phyloP scores from a whole-genome alignment of 306 rosid genomes.

The Rosa rugosa region DNA sequence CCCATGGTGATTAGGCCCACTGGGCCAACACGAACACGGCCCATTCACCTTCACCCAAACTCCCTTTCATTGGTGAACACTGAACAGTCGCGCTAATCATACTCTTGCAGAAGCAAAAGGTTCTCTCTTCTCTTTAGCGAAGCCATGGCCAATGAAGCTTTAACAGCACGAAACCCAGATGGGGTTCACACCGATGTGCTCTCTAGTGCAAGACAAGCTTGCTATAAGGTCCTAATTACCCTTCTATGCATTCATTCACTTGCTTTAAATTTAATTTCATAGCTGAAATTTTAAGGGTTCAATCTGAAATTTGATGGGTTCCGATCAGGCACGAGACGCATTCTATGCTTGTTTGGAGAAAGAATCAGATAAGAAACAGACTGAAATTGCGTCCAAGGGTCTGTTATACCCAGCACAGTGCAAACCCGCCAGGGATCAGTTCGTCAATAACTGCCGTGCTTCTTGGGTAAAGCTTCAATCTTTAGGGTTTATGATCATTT shows the following conservation, averaged over 20 bases:
- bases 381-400: conserved; percentile 91
- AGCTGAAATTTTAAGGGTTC: not conserved
- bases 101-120: not conserved
- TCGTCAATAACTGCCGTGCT: conserved; percentile 70
- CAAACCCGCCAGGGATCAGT: conserved; percentile 53
- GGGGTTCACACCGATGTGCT: conserved; percentile 67
- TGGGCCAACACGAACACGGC: not conserved
- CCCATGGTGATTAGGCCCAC: not conserved
- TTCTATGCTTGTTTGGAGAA: conserved; percentile 80
- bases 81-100: not conserved
- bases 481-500: not conserved
- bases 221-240: conserved; percentile 60
- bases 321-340: conserved; percentile 76
- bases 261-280: not conserved
- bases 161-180: conserved; percentile 45
- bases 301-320: conserved; percentile 24
- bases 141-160: conserved; percentile 64
- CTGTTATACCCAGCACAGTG: conserved; percentile 79
- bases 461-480: conserved; percentile 64
- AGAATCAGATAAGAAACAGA: conserved; percentile 65
- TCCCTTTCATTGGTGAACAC: not conserved
- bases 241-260: not conserved
- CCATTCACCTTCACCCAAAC: not conserved
- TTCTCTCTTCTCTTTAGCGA: not conserved
- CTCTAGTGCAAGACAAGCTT: conserved; percentile 63